Evolutionary conservation across 805 yeast genomes (phyloP).

Genomic region (Pichia heedii): DNA sequence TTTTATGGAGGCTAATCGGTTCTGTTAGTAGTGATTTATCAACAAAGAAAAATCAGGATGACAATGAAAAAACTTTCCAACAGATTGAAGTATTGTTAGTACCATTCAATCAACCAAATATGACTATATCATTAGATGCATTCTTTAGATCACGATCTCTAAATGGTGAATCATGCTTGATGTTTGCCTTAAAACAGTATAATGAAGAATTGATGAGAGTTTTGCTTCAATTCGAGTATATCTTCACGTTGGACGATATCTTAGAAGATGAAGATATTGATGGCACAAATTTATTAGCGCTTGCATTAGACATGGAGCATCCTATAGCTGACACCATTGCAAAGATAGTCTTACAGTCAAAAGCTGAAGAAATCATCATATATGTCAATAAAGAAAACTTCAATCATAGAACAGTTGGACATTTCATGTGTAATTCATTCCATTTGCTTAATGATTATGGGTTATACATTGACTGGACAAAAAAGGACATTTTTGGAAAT

Average conservation of each 20-base stretch:
- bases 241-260: constrained; percentile 59
- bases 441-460: constrained; percentile 49
- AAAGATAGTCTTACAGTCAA: constrained; percentile 32
- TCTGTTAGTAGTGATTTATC: constrained; percentile 19
- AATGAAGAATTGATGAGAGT: constrained; percentile 37
- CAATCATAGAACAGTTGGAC: constrained; percentile 58
- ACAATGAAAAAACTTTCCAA: constrained; percentile 11
- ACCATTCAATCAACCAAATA: constrained; percentile 9
- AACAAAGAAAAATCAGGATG: constrained; percentile 15
- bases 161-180: constrained; percentile 64
- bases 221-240: constrained; percentile 35
- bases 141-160: constrained; percentile 32
- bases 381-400: constrained; percentile 47
- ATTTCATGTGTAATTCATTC: constrained; percentile 54
- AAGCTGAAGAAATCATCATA: constrained; percentile 34
- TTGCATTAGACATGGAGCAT: constrained; percentile 48
- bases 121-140: constrained; percentile 12
- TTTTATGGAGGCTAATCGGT: constrained; percentile 46
- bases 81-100: constrained; percentile 11
- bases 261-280: constrained; percentile 49
- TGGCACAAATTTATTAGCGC: constrained; percentile 48
- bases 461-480: constrained; percentile 55
- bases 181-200: constrained; percentile 47
- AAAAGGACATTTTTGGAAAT: constrained; percentile 53
- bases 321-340: constrained; percentile 32